Evolutionary conservation across 176 grass and related monocot species (phyloP).

Genomic region (Puya raimondii): DNA sequence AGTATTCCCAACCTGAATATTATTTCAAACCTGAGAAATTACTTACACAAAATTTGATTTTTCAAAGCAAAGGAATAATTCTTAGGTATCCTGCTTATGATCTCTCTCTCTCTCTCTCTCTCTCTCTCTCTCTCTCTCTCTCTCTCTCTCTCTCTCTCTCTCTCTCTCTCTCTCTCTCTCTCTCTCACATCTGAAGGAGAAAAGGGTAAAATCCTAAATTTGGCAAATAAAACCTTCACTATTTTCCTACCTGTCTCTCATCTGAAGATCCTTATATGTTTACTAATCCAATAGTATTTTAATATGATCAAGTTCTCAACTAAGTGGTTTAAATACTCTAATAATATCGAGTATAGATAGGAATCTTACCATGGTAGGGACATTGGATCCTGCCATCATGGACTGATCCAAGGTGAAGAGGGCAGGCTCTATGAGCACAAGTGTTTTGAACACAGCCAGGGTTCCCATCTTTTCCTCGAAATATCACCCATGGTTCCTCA

Average conservation of each 20-base stretch:
- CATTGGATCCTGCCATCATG: conserved; percentile 91
- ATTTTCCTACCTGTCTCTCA: no score
- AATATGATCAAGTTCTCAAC: no score
- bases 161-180: no score
- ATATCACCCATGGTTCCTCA: conserved; percentile 93
- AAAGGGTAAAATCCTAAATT: no score
- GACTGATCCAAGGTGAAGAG: conserved; percentile 93
- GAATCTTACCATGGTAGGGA: conserved; percentile 81
- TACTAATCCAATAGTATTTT: no score
- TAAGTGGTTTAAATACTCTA: neutral
- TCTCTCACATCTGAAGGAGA: no score
- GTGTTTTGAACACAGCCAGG: conserved; percentile 94
- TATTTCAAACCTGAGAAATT: conserved; percentile 10
- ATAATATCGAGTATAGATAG: neutral
- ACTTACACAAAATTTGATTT: conserved; percentile 5
- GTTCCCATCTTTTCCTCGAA: conserved; percentile 73
- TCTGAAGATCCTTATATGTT: no score
- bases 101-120: no score
- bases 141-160: no score
- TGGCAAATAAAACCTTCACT: no score
- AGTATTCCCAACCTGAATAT: conserved; percentile 91
- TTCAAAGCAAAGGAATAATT: neutral
- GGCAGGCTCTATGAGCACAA: conserved; percentile 95
- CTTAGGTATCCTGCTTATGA: no score
- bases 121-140: no score